These are phyloP conservation scores for Cyclotella atomus DNA, from an alignment of 108 stramenopile genomes.

Conservation along the genomic window DNA sequence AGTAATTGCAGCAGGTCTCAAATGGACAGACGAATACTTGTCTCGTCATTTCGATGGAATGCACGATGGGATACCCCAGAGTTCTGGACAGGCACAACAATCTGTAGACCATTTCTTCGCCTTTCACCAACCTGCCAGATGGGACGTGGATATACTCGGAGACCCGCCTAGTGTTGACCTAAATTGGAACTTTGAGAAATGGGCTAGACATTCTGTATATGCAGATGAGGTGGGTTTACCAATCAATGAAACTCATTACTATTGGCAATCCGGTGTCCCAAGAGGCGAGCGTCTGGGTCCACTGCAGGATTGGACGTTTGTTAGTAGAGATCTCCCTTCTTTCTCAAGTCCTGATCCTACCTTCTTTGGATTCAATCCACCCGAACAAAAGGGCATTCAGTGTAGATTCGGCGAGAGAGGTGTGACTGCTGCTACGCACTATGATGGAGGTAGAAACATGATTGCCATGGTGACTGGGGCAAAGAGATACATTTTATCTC, in stretches of 20 bases:
- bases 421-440: constrained; percentile 95
- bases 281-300: constrained; percentile 57
- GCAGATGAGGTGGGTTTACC: constrained; percentile 68
- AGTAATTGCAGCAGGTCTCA: constrained; percentile 57
- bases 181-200: constrained; percentile 69
- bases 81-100: constrained; percentile 65
- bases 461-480: constrained; percentile 93
- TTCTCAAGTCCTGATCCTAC: constrained; percentile 60
- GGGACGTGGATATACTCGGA: constrained; percentile 65
- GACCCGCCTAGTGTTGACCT: constrained; percentile 72
- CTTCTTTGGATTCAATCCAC: constrained; percentile 71
- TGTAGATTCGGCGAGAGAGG: constrained; percentile 77
- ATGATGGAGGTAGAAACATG: constrained; percentile 93
- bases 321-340: constrained; percentile 75
- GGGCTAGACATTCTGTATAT: constrained; percentile 79
- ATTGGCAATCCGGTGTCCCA: constrained; percentile 78
- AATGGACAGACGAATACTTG: constrained; percentile 91
- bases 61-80: constrained; percentile 31
- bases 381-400: constrained; percentile 87
- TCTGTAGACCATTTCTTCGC: constrained; percentile 85
- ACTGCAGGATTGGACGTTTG: constrained; percentile 69
- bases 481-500: constrained; percentile 93
- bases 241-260: constrained; percentile 73
- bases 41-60: constrained; percentile 53
- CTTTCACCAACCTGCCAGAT: constrained; percentile 62